A percentile compares a stretch with the other conserved stretches of the same genome.
Conservation (phyloP, 306 rosid genomes). For the Glycine latifolia region DNA sequence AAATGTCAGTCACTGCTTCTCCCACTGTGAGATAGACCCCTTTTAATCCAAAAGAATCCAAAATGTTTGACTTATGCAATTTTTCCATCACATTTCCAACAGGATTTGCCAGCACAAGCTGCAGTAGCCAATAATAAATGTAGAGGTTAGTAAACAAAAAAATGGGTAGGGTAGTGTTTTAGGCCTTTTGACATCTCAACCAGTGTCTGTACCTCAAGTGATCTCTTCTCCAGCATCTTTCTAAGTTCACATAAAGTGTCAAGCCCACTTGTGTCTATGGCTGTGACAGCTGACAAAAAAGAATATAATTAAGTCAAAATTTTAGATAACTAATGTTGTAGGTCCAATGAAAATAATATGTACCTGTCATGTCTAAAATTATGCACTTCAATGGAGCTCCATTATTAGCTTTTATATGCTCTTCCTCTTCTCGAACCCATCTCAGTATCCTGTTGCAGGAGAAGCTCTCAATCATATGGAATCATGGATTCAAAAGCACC, state of each 20-base stretch:
- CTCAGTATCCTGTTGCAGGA: conserved; percentile 68
- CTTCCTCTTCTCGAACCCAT: conserved; percentile 97
- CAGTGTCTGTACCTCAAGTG: conserved; percentile 63
- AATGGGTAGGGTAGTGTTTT: not conserved
- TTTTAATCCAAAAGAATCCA: conserved; percentile 63
- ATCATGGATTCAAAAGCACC: conserved; percentile 27
- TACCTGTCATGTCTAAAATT: conserved; percentile 94
- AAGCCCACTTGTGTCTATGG: conserved; percentile 85
- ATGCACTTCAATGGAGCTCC: conserved; percentile 64
- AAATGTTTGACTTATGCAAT: conserved; percentile 59
- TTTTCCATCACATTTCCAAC: conserved; percentile 83
- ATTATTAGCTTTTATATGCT: conserved; percentile 59
- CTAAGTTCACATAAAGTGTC: conserved; percentile 68
- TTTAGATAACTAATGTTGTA: conserved; percentile 9
- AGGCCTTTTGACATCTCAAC: not conserved
- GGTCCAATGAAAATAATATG: not conserved
- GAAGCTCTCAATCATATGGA: conserved; percentile 46
- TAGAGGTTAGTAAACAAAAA: not conserved
- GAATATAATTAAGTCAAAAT: conserved; percentile 31
- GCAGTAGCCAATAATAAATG: conserved; percentile 38
- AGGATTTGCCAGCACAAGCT: conserved; percentile 90
- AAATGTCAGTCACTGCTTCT: conserved; percentile 77
- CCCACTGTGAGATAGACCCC: conserved; percentile 83
- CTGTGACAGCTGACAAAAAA: conserved; percentile 75
- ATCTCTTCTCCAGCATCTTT: conserved; percentile 70